These are phyloP conservation scores for Monilinia vaccinii-corymbosi DNA, from an alignment of 2,329 filamentous ascomycete species.

Conservation along the genomic window DNA sequence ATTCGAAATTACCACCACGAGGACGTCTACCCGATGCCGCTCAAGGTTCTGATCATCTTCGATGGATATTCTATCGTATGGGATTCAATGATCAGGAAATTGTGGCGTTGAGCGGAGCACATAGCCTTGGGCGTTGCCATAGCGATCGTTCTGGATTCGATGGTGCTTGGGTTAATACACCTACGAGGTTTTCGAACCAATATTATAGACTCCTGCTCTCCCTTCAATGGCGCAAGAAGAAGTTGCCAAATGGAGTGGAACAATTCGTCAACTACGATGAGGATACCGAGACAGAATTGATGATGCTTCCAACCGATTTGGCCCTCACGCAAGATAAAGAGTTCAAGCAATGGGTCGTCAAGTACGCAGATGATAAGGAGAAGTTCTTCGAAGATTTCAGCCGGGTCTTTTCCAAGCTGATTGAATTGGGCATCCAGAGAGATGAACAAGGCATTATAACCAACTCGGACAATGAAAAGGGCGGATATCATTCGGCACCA, in stretches of 20 bases:
- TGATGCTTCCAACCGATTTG: conserved; percentile 60
- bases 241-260: conserved; percentile 40
- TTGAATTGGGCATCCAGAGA: conserved; percentile 50
- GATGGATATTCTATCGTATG: conserved; percentile 50
- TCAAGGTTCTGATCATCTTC: conserved; percentile 44
- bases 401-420: conserved; percentile 48
- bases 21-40: conserved; percentile 47
- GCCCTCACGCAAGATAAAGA: conserved; percentile 43
- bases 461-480: conserved; percentile 48
- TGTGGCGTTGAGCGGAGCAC: conserved; percentile 46
- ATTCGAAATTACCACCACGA: conserved; percentile 47
- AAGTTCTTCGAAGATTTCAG: conserved; percentile 52
- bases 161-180: conserved; percentile 50
- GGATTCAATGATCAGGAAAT: conserved; percentile 53
- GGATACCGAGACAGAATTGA: conserved; percentile 44
- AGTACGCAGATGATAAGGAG: conserved; percentile 52
- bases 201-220: conserved; percentile 45
- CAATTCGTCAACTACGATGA: conserved; percentile 54
- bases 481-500: conserved; percentile 47
- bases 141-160: conserved; percentile 47
- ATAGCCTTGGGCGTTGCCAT: conserved; percentile 48
- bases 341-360: conserved; percentile 48
- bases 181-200: conserved; percentile 49
- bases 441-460: conserved; percentile 43
- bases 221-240: conserved; percentile 46